Base-by-base conservation (phyloP, 495 filamentous ascomycete genomes). In the Hyaloscypha variabilis region DNA sequence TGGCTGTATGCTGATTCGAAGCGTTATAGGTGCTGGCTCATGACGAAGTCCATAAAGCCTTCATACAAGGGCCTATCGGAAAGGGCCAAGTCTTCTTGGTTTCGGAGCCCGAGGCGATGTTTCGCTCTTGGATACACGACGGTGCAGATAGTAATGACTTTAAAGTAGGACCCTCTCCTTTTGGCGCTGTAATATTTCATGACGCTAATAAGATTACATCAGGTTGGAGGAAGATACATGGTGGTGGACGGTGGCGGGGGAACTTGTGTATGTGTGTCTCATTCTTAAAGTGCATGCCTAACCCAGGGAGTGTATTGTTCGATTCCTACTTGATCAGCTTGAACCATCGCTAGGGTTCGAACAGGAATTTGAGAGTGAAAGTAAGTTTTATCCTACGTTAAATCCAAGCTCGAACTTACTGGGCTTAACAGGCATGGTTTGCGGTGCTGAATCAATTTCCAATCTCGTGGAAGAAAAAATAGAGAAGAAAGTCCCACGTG, bases 31-130 rank as follows among this genome's bases (percentile, higher is more conserved):
- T 46, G 6, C 39, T 57, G 5, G 54, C 54, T 8, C 54, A 57
- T 21, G 54, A 57, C 11, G 26, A 51, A 62, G 59, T 62, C 24
- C 62, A 42, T 34, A 23, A 59, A 26, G 62, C 54, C 13, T 65
- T 65, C 23, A 46, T 65, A 6, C 62, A 59, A 29, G 55, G 39
- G 8, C 62, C 53, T 17, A 51, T 65, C 23, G 29, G 26, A n/a
- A 50, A 31, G 8, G 23, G 24, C 11, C 30, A 49, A 52, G 62
- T 65, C 6, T 58, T 52, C 26, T 25, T 65, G 17, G 62, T 42
- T 6, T 65, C 62, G 29, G 62, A 65, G 39, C 62, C 62, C 6
- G 62, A 30, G 13, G 62, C 62, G 24, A 58, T 65, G 53, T 65
- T 65, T 28, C 62, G 62, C 8, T 58, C 54, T 13, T 65, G 62